These are phyloP conservation scores for Kondoa malvinella DNA, from an alignment of 768 basidiomycete species.

Conservation along the genomic window DNA sequence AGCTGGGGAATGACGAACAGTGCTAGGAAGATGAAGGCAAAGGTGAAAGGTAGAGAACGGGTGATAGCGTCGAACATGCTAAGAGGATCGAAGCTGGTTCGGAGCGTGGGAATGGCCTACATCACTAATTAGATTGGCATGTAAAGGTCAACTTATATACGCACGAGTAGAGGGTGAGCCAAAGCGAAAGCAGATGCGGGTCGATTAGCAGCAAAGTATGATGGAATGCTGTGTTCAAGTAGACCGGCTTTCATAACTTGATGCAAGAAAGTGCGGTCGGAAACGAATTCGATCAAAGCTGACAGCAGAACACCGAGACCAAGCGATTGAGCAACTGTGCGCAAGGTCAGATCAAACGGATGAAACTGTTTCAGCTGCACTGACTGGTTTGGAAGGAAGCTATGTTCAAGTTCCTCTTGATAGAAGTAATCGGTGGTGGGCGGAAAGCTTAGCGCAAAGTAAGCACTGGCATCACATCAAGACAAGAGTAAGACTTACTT, in stretches of 20 bases:
- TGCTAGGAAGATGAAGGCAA: conserved; percentile 4
- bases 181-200: not conserved
- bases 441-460: not conserved
- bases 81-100: conserved; percentile 1
- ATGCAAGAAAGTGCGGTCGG: conserved; percentile 11
- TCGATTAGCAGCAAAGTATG: conserved; percentile 5
- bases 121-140: too few relatives aligned
- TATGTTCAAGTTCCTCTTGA: not conserved
- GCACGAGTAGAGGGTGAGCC: not conserved
- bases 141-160: too few relatives aligned
- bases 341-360: too few relatives aligned
- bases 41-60: conserved; percentile 6
- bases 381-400: not conserved
- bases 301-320: conserved; percentile 7
- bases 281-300: conserved; percentile 14
- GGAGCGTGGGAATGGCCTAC: conserved; percentile 1
- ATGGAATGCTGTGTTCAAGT: conserved; percentile 14
- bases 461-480: not conserved
- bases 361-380: too few relatives aligned
- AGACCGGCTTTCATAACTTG: conserved; percentile 13
- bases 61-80: not conserved
- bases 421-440: not conserved
- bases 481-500: not conserved
- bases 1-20: conserved; percentile 11
- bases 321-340: conserved; percentile 1